phyloP scores from a whole-genome alignment of 257 asterid genomes.

The Parsonsia alboflavescens region DNA sequence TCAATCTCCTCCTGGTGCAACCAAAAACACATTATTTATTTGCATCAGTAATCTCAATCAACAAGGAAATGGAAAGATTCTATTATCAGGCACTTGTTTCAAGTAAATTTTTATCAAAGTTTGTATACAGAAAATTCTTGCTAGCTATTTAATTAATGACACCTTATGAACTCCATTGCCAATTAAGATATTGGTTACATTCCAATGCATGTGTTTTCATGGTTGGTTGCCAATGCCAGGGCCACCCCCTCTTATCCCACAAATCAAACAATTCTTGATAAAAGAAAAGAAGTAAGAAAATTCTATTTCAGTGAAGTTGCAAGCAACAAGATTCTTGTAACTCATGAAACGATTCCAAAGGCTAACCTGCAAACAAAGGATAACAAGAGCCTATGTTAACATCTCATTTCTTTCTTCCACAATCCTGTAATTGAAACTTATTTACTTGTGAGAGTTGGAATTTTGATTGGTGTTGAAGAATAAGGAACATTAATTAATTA shows the following conservation, averaged over 20 bases:
- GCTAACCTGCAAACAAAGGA: not conserved
- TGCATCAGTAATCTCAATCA: not conserved
- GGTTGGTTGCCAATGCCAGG: too few species aligned
- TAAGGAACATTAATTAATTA: not conserved
- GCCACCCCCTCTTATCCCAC: too few species aligned
- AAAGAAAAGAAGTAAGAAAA: not conserved
- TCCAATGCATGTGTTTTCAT: too few species aligned
- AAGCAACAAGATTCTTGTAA: not conserved
- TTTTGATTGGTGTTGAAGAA: not conserved
- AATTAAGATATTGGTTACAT: not conserved
- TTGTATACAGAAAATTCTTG: not conserved
- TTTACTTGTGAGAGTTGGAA: not conserved
- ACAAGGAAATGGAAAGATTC: too few species aligned
- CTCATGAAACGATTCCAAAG: too few species aligned
- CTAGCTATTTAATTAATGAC: not conserved
- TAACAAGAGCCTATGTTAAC: not conserved
- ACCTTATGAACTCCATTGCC: not conserved
- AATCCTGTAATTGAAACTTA: not conserved
- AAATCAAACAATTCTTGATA: not conserved
- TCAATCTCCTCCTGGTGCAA: constrained; percentile 64
- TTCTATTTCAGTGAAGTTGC: not conserved
- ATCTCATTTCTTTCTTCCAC: not conserved
- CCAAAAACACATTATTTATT: not conserved
- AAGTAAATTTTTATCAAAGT: not conserved
- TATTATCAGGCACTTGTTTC: too few species aligned